Conservation (phyloP, 768 basidiomycete species). For the Rhizopogon vesiculosus region DNA sequence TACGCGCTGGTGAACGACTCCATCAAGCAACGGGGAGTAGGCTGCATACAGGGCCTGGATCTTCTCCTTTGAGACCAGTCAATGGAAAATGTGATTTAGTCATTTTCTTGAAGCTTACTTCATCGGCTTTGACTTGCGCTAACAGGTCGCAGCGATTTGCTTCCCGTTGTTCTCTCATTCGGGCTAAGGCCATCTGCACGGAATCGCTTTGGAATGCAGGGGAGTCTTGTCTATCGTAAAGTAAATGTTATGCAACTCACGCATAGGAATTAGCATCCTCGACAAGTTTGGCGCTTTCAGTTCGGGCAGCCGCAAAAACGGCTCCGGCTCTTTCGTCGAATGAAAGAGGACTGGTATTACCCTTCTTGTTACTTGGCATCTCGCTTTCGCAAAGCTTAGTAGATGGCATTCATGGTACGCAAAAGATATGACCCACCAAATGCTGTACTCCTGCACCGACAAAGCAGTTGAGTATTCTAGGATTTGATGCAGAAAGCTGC, state of each 20-base stretch:
- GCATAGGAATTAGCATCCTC: conserved; percentile 23
- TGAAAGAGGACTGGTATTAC: neutral
- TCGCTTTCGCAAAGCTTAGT: neutral
- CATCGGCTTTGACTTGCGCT: neutral
- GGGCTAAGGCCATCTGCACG: conserved; percentile 13
- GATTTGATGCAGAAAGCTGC: too few species aligned
- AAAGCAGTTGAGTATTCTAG: too few species aligned
- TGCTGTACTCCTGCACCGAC: too few species aligned
- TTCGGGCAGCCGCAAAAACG: conserved; percentile 12
- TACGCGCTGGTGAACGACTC: conserved; percentile 27
- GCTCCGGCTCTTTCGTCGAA: conserved; percentile 16
- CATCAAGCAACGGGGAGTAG: conserved; percentile 23
- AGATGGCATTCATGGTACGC: neutral
- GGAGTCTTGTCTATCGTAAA: neutral
- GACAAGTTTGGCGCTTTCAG: conserved; percentile 6
- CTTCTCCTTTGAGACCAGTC: conserved; percentile 13
- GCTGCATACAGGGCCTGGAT: conserved; percentile 18
- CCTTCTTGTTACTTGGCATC: neutral
- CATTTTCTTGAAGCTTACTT: neutral
- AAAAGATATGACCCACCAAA: neutral
- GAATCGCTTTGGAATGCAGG: conserved; percentile 13
- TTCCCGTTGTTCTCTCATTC: conserved; percentile 18
- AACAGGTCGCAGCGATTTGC: neutral
- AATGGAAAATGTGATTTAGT: neutral
- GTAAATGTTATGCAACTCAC: conserved; percentile 13